Evolutionary conservation across 192 early-diverging fungal species (phyloP).

Genomic region (Coemansia sp.): DNA sequence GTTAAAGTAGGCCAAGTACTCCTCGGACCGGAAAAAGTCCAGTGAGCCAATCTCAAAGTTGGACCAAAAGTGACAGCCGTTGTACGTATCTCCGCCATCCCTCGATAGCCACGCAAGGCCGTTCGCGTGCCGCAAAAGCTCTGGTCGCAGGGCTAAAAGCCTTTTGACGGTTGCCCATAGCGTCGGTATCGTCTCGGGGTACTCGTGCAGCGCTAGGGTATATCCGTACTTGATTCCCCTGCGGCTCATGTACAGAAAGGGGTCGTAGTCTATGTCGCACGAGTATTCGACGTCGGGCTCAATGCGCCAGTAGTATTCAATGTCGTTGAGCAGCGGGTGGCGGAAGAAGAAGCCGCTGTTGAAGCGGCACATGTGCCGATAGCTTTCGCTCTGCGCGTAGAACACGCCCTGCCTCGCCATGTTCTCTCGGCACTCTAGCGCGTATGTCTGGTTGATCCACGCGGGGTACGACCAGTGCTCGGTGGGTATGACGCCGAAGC

Average conservation of each 20-base stretch:
- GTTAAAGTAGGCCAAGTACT: conserved; percentile 69
- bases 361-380: conserved; percentile 45
- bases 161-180: conserved; percentile 50
- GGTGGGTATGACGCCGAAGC: conserved; percentile 41
- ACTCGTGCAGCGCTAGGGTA: conserved; percentile 34
- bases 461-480: conserved; percentile 40
- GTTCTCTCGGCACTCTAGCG: conserved; percentile 2
- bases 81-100: conserved; percentile 58
- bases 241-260: conserved; percentile 46
- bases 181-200: conserved; percentile 28
- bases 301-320: conserved; percentile 58
- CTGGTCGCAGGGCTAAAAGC: no score
- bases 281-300: conserved; percentile 53
- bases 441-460: conserved; percentile 45
- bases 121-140: conserved; percentile 28
- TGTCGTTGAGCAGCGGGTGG: conserved; percentile 37
- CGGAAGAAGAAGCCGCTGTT: conserved; percentile 42
- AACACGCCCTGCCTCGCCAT: conserved; percentile 26
- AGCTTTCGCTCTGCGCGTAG: conserved; percentile 27
- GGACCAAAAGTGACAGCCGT: conserved; percentile 78
- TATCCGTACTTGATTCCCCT: conserved; percentile 44
- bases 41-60: conserved; percentile 89
- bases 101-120: conserved; percentile 36
- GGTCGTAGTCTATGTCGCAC: conserved; percentile 54
- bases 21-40: conserved; percentile 63